Evolutionary conservation across 2,329 filamentous ascomycete species (phyloP).

Genomic region (Botryotinia convoluta): DNA sequence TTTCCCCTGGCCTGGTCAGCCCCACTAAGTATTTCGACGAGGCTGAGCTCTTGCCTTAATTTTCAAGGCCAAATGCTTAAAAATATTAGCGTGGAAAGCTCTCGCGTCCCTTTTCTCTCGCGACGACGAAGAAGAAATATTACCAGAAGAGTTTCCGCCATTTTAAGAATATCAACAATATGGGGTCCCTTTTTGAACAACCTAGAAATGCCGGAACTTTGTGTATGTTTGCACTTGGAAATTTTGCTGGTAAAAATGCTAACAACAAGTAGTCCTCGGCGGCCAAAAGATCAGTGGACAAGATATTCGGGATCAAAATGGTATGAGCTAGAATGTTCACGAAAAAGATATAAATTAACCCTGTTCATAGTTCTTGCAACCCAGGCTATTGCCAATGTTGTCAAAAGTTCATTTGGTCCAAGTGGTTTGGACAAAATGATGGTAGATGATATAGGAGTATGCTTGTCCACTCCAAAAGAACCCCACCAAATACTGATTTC

Average conservation of each 20-base stretch:
- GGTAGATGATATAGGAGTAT: conserved; percentile 97
- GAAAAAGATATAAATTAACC: conserved; percentile 24
- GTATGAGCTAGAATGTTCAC: conserved; percentile 46
- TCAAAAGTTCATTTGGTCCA: conserved; percentile 97
- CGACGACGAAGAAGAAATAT: conserved; percentile 18
- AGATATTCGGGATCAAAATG: conserved; percentile 97
- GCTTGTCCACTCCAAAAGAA: conserved; percentile 35
- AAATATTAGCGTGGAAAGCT: conserved; percentile 22
- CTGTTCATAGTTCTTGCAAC: conserved; percentile 73
- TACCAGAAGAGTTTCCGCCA: neutral
- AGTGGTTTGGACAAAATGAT: conserved; percentile 99
- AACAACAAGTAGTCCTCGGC: conserved; percentile 66
- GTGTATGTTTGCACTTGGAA: conserved; percentile 52
- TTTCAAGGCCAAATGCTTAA: conserved; percentile 20
- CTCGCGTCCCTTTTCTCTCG: conserved; percentile 22
- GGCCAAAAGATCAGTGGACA: conserved; percentile 95
- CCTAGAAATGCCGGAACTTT: conserved; percentile 88
- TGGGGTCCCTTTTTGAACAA: conserved; percentile 96
- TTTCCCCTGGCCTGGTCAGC: neutral
- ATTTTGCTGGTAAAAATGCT: conserved; percentile 24
- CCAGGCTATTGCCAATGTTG: conserved; percentile 96
- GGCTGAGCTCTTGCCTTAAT: conserved; percentile 16
- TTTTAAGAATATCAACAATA: conserved; percentile 48
- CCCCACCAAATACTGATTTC: conserved; percentile 28
- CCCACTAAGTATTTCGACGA: conserved; percentile 3